Base-by-base conservation (phyloP, 495 filamentous ascomycete genomes). In the Hyaloscypha hepaticicola region DNA sequence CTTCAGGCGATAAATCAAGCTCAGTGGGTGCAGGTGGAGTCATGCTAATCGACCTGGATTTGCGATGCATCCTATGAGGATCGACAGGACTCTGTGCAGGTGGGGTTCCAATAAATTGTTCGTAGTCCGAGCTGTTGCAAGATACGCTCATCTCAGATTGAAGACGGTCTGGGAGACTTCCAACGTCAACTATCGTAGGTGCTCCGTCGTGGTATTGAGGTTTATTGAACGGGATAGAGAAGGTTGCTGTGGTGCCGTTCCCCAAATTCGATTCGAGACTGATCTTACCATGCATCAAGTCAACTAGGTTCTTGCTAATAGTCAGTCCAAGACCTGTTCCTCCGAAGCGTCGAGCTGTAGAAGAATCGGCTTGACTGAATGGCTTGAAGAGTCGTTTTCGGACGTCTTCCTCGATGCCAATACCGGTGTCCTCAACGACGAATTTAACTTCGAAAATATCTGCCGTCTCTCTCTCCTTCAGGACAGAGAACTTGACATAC, bases 351-450 rank as follows among this genome's bases (percentile, higher is more conserved):
- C 88, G 82, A 11, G 86, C 87, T 5, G 88, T 90, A 3, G 89
- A 91, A 24, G 91, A 81, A 68, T 95, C 93, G 26, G 91, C 91
- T 72, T 95, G 91, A 51, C 86, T 89, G 69, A 96, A 96, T 0
- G 92, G 92, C 45, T 89, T 89, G 78, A 96, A 96, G 2, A 96
- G 79, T 19, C 83, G 84, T 66, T 85, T 85, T 19, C 83, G 76
- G 0, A 92, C 88, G 58, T 87, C 84, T 41, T 93, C 88, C 51
- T 90, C 87, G 12, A 96, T 92, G 2, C 92, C 92, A 53, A 96
- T 95, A 0, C 93, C 93, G 2, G 90, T 87, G 66, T 97, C 93
- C 68, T 87, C 80, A 4, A 97, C 85, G 1, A 82, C 76, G 69
- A 90, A 92, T 33, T 76, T 81, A 48, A 85, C 77, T 68, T 81